A percentile compares a stretch with the other conserved stretches of the same genome.
phyloP scores from a whole-genome alignment of 352 stramenopile genomes.

The Phytopythium kandeliae region DNA sequence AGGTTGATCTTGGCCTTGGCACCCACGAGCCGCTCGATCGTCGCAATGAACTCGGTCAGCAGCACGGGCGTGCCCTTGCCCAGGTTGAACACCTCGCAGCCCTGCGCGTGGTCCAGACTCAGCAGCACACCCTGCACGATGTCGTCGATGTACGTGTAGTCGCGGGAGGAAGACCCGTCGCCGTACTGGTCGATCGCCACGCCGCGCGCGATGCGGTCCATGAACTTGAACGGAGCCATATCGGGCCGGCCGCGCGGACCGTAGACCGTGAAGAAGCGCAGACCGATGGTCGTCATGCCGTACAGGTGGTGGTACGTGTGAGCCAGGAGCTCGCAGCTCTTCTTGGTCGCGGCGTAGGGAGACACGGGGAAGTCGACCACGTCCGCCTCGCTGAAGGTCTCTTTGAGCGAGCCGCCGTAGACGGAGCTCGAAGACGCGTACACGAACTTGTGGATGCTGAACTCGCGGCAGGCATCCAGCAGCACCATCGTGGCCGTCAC shows the following conservation, averaged over 20 bases:
- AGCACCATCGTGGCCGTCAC: constrained; percentile 92
- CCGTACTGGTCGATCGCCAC: constrained; percentile 96
- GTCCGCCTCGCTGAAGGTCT: constrained; percentile 88
- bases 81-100: constrained; percentile 97
- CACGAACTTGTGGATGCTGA: constrained; percentile 92
- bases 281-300: constrained; percentile 90
- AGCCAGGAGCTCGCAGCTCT: constrained; percentile 95
- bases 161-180: constrained; percentile 91
- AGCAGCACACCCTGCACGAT: constrained; percentile 95
- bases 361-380: constrained; percentile 93
- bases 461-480: constrained; percentile 89
- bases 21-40: constrained; percentile 92
- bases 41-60: constrained; percentile 93
- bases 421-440: constrained; percentile 95
- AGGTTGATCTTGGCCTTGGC: constrained; percentile 94
- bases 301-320: constrained; percentile 98
- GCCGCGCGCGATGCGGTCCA: constrained; percentile 91
- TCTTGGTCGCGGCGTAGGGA: constrained; percentile 97
- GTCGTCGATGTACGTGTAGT: constrained; percentile 99
- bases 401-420: constrained; percentile 92
- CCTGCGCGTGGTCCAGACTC: constrained; percentile 52
- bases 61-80: constrained; percentile 91
- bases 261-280: constrained; percentile 99
- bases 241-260: constrained; percentile 93
- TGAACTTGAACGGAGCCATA: constrained; percentile 99